A percentile compares a stretch with the other conserved stretches of the same genome.
phyloP scores from a whole-genome alignment of 495 filamentous ascomycete species.

The Chlorociboria aeruginascens region DNA sequence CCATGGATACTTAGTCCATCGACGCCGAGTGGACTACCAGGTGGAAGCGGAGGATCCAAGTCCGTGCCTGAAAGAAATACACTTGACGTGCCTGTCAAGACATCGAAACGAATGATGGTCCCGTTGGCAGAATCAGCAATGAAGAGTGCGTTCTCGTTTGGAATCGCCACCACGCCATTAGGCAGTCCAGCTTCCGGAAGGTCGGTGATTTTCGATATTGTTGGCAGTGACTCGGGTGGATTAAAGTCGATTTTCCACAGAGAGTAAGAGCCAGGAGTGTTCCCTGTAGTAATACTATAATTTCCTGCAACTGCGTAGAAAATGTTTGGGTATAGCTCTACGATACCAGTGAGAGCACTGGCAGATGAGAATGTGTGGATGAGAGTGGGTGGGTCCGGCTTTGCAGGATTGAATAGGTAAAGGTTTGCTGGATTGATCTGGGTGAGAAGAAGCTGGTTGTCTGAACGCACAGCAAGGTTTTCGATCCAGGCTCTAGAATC shows the following conservation, averaged over 20 bases:
- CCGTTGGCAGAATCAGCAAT: conserved; percentile 30
- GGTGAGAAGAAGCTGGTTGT: conserved; percentile 27
- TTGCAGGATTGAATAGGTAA: conserved; percentile 27
- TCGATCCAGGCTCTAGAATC: conserved; percentile 24
- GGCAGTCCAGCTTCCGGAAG: conserved; percentile 27
- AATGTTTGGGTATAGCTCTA: conserved; percentile 28
- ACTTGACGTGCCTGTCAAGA: conserved; percentile 20
- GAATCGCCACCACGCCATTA: conserved; percentile 26
- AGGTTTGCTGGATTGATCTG: conserved; percentile 27
- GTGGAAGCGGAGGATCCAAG: neutral
- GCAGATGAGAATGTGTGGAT: conserved; percentile 25
- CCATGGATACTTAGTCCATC: conserved; percentile 28
- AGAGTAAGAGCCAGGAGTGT: conserved; percentile 24
- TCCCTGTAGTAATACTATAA: conserved; percentile 21
- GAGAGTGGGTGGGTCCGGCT: conserved; percentile 3
- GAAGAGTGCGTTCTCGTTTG: conserved; percentile 19
- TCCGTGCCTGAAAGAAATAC: conserved; percentile 3
- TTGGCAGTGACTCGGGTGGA: neutral
- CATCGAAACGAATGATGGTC: conserved; percentile 24
- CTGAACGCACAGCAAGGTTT: conserved; percentile 26
- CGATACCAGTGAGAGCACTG: conserved; percentile 30
- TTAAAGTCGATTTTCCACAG: conserved; percentile 29
- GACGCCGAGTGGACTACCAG: too few relatives aligned
- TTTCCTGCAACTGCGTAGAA: conserved; percentile 32
- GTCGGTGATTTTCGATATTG: conserved; percentile 18